Conservation (phyloP, 2,329 filamentous ascomycete species). For the Cladobotryum protrusum region DNA sequence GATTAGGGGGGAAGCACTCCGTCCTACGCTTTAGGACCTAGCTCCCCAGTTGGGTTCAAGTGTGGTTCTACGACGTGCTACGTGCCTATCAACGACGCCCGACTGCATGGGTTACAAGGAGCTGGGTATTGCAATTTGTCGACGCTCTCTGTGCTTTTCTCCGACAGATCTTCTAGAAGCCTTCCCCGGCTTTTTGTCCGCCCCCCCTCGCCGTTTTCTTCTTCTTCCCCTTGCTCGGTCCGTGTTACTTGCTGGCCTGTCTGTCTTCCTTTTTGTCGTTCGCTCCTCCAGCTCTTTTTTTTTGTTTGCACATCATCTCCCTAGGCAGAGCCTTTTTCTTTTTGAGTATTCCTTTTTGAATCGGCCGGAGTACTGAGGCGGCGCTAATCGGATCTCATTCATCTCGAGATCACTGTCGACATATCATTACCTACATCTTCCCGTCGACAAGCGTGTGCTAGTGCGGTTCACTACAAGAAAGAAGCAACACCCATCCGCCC, state of each 20-base stretch:
- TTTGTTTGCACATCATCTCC: neutral
- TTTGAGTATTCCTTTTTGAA: slow-evolving; percentile 1
- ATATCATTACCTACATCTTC: neutral
- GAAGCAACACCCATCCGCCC: no score
- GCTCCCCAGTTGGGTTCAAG: neutral
- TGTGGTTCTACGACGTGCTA: slow-evolving; percentile 2
- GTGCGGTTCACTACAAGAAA: no score
- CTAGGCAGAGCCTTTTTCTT: slow-evolving; percentile 8
- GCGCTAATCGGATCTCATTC: neutral
- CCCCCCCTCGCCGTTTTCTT: slow-evolving; percentile 12
- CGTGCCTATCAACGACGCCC: slow-evolving; percentile 1
- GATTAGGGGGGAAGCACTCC: slow-evolving; percentile 6
- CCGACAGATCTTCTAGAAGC: slow-evolving; percentile 17
- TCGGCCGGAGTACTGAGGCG: slow-evolving; percentile 2
- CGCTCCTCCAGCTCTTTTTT: slow-evolving; percentile 3
- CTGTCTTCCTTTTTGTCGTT: slow-evolving; percentile 8
- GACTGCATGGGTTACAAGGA: slow-evolving; percentile 8
- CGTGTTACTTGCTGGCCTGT: slow-evolving; percentile 6
- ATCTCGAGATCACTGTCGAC: neutral
- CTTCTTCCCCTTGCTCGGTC: slow-evolving; percentile 11
- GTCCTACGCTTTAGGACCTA: neutral
- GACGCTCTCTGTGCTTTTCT: slow-evolving; percentile 10
- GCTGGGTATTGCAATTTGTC: slow-evolving; percentile 4
- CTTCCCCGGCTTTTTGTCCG: slow-evolving; percentile 11
- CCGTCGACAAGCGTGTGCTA: neutral